Base-by-base conservation (phyloP, 1,284 basidiomycete genomes). In the Cryptococcus hybrid region DNA sequence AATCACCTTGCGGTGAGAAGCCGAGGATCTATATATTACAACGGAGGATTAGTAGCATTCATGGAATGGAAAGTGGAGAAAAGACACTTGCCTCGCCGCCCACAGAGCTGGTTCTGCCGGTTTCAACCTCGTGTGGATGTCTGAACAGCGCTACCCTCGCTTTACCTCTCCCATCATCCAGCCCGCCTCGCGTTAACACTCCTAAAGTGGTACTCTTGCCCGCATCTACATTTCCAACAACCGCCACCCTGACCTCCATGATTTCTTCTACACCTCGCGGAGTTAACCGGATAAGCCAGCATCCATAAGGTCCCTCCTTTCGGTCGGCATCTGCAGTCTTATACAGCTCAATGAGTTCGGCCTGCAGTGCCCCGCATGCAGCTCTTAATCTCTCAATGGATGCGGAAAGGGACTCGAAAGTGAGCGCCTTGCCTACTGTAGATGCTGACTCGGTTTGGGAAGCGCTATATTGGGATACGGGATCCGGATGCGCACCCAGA, bases 81-180 rank as follows among this genome's bases (percentile, higher is more conserved):
- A 55, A 24, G 4, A 15, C 43, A 44, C 38, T 35, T 38, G 63
- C 92, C 83, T 98, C 94, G 86, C 96, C 92, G 46, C 96, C 95
- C 38, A 98, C 91, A 59, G 88, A 92, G 36, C 90, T 92, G 0
- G 95, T 98, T 54, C 96, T 81, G 1, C 96, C 95, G 8, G 89
- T 92, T 80, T 99, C 95, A 61, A 98, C 82, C 77, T 99, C 95
- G 71, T 99, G 95, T 75, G 98, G 97, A 78, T 99, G 96, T 48
- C 95, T 82, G 79, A 98, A 98, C 6, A 99, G 81, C 3, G 88
- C 88, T 7, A 98, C 89, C 52, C 66, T 58, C 42, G 70, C 70
- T 58, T 88, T 86, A 1, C 95, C 95, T 74, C 96, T 82, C 9
- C 95, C 96, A 75, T 99, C 95, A 69, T 99, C 95, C 56, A 99